Conservation (phyloP, 176 grass and related monocot species). For the Carex pumila region DNA sequence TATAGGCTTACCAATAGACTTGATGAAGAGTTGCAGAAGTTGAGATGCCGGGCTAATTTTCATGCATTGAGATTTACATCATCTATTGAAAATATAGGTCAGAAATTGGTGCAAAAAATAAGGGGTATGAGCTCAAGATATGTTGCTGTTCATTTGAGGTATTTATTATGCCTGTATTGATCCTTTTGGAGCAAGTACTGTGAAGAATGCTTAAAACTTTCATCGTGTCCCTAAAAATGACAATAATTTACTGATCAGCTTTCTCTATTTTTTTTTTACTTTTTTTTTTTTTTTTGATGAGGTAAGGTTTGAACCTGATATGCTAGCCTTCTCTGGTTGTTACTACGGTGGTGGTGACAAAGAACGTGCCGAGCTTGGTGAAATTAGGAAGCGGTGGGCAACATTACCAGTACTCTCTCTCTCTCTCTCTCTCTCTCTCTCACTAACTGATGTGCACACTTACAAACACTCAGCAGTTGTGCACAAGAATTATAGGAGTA, state of each 20-base stretch:
- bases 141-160: slow-evolving; percentile 91
- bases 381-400: slow-evolving; percentile 96
- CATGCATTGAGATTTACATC: slow-evolving; percentile 83
- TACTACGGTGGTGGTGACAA: slow-evolving; percentile 92
- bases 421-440: neutral
- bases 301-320: slow-evolving; percentile 88
- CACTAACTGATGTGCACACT: neutral
- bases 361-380: slow-evolving; percentile 66
- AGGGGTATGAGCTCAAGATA: slow-evolving; percentile 55
- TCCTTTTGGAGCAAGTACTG: neutral
- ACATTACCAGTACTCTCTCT: slow-evolving; percentile 70
- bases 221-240: neutral
- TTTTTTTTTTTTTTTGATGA: slow-evolving; percentile 4
- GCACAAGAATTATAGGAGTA: neutral
- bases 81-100: slow-evolving; percentile 54
- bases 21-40: slow-evolving; percentile 76
- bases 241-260: neutral
- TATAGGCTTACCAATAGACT: slow-evolving; percentile 77
- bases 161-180: slow-evolving; percentile 2
- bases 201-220: neutral
- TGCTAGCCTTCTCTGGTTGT: slow-evolving; percentile 99
- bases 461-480: neutral
- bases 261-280: neutral
- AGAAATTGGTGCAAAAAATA: slow-evolving; percentile 60
- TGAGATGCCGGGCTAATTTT: slow-evolving; percentile 82